Conservation (phyloP, 140 eudicot genomes). For the Bidens hawaiensis region DNA sequence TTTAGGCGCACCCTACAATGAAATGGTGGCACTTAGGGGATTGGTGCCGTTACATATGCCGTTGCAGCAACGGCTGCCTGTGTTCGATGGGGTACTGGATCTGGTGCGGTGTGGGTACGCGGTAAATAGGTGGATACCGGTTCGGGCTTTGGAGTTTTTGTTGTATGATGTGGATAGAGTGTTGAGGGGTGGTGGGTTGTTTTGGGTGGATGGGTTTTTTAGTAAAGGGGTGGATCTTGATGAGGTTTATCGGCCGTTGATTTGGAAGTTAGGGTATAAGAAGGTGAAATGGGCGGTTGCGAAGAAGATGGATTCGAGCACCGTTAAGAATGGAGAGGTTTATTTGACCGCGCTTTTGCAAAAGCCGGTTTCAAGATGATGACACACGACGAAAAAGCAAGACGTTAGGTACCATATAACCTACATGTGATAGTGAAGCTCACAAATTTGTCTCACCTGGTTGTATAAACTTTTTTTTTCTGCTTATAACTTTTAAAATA, state of each 20-base stretch:
- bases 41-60: conserved; percentile 78
- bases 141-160: conserved; percentile 67
- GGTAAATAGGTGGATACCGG: conserved; percentile 89
- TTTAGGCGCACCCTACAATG: conserved; percentile 79
- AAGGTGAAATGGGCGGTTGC: conserved; percentile 92
- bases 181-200: conserved; percentile 85
- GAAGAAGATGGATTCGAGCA: conserved; percentile 72
- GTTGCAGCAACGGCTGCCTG: conserved; percentile 84
- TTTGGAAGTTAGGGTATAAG: conserved; percentile 78
- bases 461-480: too few relatives aligned
- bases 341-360: conserved; percentile 91
- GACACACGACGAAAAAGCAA: conserved; percentile 3
- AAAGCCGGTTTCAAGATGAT: conserved; percentile 62
- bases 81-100: conserved; percentile 90
- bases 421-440: neutral
- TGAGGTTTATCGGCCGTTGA: conserved; percentile 70
- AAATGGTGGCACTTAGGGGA: conserved; percentile 72
- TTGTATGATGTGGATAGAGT: conserved; percentile 83
- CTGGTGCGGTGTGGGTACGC: conserved; percentile 89
- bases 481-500: too few relatives aligned
- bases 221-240: conserved; percentile 81
- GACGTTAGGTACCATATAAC: neutral
- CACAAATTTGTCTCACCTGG: neutral
- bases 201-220: conserved; percentile 79
- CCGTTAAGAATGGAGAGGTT: conserved; percentile 85